Evolutionary conservation across 129 eudicot species (phyloP).

Genomic region (Chrysanthemum lavandulifolium): DNA sequence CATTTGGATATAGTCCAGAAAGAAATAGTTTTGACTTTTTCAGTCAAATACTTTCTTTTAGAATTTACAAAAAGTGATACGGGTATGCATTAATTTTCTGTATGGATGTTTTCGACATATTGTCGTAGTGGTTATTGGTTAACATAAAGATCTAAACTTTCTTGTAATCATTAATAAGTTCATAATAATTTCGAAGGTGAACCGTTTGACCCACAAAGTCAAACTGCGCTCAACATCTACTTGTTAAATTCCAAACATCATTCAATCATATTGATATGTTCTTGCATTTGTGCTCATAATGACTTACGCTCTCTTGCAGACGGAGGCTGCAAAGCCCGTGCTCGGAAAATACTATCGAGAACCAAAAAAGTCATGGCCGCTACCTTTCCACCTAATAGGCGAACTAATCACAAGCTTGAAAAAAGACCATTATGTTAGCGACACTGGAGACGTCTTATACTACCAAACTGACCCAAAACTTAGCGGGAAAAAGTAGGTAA

Average conservation of each 20-base stretch:
- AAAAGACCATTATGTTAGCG: slow-evolving; percentile 60
- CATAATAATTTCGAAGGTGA: neutral
- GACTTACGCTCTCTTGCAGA: slow-evolving; percentile 28
- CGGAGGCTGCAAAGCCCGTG: slow-evolving; percentile 63
- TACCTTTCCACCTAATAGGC: slow-evolving; percentile 53
- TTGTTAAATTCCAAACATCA: no score
- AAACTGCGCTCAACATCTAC: neutral
- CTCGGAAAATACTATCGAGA: slow-evolving; percentile 62
- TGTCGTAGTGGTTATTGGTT: neutral
- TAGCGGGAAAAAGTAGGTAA: slow-evolving; percentile 18
- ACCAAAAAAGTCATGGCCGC: slow-evolving; percentile 51
- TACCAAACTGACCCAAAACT: slow-evolving; percentile 54
- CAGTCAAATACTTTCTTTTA: neutral
- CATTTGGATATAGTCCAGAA: neutral
- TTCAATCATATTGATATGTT: neutral
- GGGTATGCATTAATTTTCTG: neutral
- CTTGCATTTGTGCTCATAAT: neutral
- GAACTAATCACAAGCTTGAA: slow-evolving; percentile 44
- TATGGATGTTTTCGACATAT: neutral
- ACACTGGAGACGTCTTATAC: slow-evolving; percentile 54
- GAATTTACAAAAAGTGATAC: neutral
- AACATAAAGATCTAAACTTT: neutral
- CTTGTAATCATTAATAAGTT: neutral
- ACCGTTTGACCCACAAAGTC: slow-evolving; percentile 9
- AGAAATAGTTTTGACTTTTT: neutral